Base-by-base conservation (phyloP, 805 yeast genomes). In the Saccharomycodes ludwigii region DNA sequence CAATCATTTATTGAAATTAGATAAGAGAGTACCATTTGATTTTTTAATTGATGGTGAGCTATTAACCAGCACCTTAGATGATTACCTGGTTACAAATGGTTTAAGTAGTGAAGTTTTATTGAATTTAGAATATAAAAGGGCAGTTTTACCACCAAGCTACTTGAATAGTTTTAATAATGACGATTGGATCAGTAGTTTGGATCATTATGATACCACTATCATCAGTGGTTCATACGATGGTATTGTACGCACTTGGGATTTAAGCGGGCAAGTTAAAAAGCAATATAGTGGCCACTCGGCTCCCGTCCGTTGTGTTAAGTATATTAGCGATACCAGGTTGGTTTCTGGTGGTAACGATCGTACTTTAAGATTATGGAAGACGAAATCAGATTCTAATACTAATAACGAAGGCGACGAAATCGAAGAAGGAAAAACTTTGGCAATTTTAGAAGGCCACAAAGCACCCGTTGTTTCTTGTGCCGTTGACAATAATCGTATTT, bases 151-250 rank as follows among this genome's bases (percentile, higher is more conserved):
- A 13, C 98, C 98, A n/a, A 75, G 88, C 17, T 86, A 73, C 48
- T 62, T 85, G 40, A 84, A 93, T 3, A 76, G 94, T 27, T 91
- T 78, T 57, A 72, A 75, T 48, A 85, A 88, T 49, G 95, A 88
- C 40, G 98, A 91, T 57, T 91, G 98, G 98, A 73, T 91, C 16
- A 82, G 95, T 15, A 69, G 93, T 2, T 55, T 62, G 44, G 73
- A 61, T 37, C 66, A 75, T 20, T 25, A 30, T 26, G 31, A 31
- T 10, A 31, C 30, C 27, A 67, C 68, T 47, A 80, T 88, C 33
- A 63, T 85, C 27, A 74, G 91, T 10, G 98, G 97, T 24, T 76
- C 94, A 1, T 91, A 86, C 50, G 98, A 91, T 54, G 97, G 97
- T 44, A 70, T 88, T 19, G 95, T 88, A 16, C 71, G 97, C 41